Evolutionary conservation across 179 eudicot genomes (phyloP).

Genomic region (Pouteria campechiana): DNA sequence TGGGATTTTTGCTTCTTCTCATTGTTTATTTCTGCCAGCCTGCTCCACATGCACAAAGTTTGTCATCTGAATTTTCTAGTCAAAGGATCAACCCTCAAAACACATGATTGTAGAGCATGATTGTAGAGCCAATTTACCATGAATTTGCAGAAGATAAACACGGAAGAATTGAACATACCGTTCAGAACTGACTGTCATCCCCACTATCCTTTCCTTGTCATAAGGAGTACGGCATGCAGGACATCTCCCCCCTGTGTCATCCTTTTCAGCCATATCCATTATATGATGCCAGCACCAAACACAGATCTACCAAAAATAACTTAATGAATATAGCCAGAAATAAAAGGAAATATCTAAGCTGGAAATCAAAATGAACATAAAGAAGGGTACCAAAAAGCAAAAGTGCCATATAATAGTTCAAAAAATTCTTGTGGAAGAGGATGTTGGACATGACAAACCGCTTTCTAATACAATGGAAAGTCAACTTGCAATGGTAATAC

Average conservation of each 20-base stretch:
- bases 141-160: not conserved
- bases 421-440: too few relatives aligned
- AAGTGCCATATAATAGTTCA: too few relatives aligned
- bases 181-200: constrained; percentile 45
- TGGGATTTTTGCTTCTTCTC: constrained; percentile 66
- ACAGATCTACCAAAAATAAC: constrained; percentile 53
- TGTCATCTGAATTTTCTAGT: not conserved
- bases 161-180: constrained; percentile 17
- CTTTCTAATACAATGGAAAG: too few relatives aligned
- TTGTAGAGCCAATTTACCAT: not conserved
- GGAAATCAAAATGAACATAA: too few relatives aligned
- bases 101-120: not conserved
- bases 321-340: too few relatives aligned
- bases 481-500: too few relatives aligned
- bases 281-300: constrained; percentile 99
- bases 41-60: constrained; percentile 4
- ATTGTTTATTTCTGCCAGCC: constrained; percentile 53
- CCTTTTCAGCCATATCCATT: constrained; percentile 97
- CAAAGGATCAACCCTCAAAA: not conserved
- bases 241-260: constrained; percentile 72
- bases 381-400: too few relatives aligned
- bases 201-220: constrained; percentile 78
- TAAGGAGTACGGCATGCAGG: constrained; percentile 81
- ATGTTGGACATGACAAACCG: too few relatives aligned
- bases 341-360: too few relatives aligned